Evolutionary conservation across 371 early-diverging fungal species (phyloP).

Genomic region (Mucor indicus): DNA sequence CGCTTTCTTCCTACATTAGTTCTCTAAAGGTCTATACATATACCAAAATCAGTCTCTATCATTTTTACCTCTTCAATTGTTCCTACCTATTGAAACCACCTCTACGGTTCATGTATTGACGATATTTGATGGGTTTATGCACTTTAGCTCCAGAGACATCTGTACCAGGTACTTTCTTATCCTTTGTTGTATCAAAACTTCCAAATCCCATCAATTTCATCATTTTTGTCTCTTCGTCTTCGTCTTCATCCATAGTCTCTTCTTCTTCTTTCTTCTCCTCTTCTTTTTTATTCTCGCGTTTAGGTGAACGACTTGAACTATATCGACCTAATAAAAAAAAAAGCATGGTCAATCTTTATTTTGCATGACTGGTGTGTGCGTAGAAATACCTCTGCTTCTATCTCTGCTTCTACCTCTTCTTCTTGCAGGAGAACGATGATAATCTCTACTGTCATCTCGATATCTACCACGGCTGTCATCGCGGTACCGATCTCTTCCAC

Average conservation of each 20-base stretch:
- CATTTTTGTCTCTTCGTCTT: constrained; percentile 49
- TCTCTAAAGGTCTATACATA: no score
- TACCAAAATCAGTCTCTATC: no score
- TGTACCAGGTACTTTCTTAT: constrained; percentile 66
- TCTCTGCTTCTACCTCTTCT: constrained; percentile 15
- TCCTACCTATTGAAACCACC: constrained; percentile 89
- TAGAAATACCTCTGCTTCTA: background rate
- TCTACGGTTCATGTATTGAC: constrained; percentile 94
- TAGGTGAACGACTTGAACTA: constrained; percentile 6
- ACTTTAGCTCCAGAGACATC: constrained; percentile 69
- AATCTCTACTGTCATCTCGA: background rate
- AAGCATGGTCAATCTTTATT: no score
- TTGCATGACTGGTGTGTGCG: background rate
- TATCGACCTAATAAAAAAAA: background rate
- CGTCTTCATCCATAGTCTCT: constrained; percentile 34
- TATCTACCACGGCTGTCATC: constrained; percentile 1
- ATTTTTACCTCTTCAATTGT: no score
- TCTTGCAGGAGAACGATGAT: constrained; percentile 5
- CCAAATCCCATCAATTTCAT: constrained; percentile 82
- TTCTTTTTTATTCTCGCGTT: constrained; percentile 4
- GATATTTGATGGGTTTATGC: constrained; percentile 77
- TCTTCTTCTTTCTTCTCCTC: background rate
- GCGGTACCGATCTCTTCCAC: constrained; percentile 4
- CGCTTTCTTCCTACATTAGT: no score
- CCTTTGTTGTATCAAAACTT: constrained; percentile 87